Base-by-base conservation (phyloP, 176 grass and related monocot species). In the Paspalum vaginatum region DNA sequence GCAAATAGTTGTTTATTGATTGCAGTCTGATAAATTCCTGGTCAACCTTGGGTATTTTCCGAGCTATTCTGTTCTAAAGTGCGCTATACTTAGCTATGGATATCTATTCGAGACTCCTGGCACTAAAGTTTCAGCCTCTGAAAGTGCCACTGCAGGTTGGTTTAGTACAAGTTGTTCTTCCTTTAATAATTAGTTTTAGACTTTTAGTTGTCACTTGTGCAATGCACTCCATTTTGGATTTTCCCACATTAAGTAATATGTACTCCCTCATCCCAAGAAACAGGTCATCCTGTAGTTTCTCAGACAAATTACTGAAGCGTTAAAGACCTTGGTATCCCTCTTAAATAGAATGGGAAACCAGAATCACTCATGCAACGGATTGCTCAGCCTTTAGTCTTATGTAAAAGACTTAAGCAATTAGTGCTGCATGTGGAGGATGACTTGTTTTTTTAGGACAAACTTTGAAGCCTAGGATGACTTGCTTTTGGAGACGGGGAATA, bases 31-130 rank as follows among this genome's bases (percentile, higher is more conserved):
- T 82, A 80, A 89, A 82, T 56, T 61, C 52, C 32, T 69, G 18
- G 84, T 89, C 53, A 77, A 81, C 44, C 68, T 98, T 74, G 68
- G 81, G 53, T 89, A 89, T 87, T 87, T 94, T 82, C 95, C 95
- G 48, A 89, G 48, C 81, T 98, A 91, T 69, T 85, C 84, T 41
- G 65, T 87, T 64, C 45, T 98, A 52, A 93, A 93, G 76, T 51
- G 43, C 84, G 96, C 88, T 67, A 1, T 95, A 66, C 70, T 83
- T 53, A 84, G 45, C 69, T 98, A 95, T 88, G 90, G 92, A 66
- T 98, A 91, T 88, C 17, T 86, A 45, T 87, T 56, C 26, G 77
- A 87, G 79, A 71, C 39, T 79, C 49, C 77, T 79, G 40, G 11
- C 39, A 56, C 69, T 27, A 45, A 69, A 76, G 54, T 24, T 42